Conservation (phyloP, 257 asterid species). For the Solanum boliviense region DNA sequence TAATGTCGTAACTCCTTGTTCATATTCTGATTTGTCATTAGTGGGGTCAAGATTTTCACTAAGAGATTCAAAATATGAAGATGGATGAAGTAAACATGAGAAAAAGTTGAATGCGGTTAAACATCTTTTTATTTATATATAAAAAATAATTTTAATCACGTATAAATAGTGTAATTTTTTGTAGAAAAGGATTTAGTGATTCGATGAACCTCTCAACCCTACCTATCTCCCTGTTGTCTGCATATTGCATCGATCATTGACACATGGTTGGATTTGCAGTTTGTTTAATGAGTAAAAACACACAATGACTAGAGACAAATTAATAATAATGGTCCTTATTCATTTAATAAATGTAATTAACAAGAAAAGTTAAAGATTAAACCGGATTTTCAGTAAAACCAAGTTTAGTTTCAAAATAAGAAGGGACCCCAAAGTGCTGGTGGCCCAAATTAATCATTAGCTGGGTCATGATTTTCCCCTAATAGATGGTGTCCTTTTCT, state of each 20-base stretch:
- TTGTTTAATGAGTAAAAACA: neutral
- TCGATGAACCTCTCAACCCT: too few relatives aligned
- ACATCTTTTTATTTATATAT: too few relatives aligned
- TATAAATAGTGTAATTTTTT: too few relatives aligned
- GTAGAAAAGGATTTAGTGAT: rapidly evolving
- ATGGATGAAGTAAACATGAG: too few relatives aligned
- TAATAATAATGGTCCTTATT: neutral
- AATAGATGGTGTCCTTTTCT: neutral
- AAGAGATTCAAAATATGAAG: neutral
- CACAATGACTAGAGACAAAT: neutral
- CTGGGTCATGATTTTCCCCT: neutral
- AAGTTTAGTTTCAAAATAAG: neutral
- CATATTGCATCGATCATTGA: neutral
- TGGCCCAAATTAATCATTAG: neutral
- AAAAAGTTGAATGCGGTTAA: neutral
- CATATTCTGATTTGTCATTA: neutral
- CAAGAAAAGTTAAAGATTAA: neutral
- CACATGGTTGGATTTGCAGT: neutral
- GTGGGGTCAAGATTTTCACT: neutral
- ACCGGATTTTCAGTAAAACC: neutral
- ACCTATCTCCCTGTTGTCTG: neutral
- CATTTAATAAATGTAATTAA: neutral
- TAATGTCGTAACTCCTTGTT: neutral
- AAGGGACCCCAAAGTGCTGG: neutral
- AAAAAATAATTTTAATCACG: too few relatives aligned